Conservation (phyloP, 495 filamentous ascomycete genomes). For the Neurospora sp. region DNA sequence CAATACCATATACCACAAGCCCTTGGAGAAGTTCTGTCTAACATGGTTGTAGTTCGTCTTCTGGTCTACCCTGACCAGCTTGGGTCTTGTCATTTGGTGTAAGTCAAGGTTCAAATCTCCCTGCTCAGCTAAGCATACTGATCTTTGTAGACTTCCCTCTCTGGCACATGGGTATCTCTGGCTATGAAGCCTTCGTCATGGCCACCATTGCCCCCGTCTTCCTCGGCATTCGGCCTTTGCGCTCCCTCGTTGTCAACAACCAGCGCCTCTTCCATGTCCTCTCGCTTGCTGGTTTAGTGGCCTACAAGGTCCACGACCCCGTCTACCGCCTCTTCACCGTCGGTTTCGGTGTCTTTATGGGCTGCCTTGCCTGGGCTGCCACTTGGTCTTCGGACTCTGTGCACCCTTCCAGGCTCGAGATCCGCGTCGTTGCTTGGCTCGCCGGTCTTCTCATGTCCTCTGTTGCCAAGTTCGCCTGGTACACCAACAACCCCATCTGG, state of each 20-base stretch:
- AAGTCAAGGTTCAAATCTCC: slow-evolving; percentile 27
- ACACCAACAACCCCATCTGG: slow-evolving; percentile 98
- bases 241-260: slow-evolving; percentile 56
- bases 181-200: slow-evolving; percentile 85
- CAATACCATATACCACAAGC: background rate
- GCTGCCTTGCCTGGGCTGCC: slow-evolving; percentile 73
- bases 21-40: background rate
- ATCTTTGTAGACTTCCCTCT: slow-evolving; percentile 73
- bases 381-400: slow-evolving; percentile 67
- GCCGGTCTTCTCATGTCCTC: slow-evolving; percentile 77
- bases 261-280: slow-evolving; percentile 60
- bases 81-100: slow-evolving; percentile 91
- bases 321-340: slow-evolving; percentile 71
- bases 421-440: slow-evolving; percentile 67
- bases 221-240: slow-evolving; percentile 61
- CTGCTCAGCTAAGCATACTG: slow-evolving; percentile 10
- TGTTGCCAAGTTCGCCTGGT: slow-evolving; percentile 85
- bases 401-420: slow-evolving; percentile 68
- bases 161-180: slow-evolving; percentile 99
- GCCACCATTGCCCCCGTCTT: slow-evolving; percentile 72
- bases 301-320: slow-evolving; percentile 66
- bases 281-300: slow-evolving; percentile 68
- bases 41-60: slow-evolving; percentile 64
- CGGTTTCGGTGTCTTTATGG: slow-evolving; percentile 65
- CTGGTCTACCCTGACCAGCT: slow-evolving; percentile 86